Evolutionary conservation across 768 basidiomycete species (phyloP).

Genomic region (Boletus huronensis): DNA sequence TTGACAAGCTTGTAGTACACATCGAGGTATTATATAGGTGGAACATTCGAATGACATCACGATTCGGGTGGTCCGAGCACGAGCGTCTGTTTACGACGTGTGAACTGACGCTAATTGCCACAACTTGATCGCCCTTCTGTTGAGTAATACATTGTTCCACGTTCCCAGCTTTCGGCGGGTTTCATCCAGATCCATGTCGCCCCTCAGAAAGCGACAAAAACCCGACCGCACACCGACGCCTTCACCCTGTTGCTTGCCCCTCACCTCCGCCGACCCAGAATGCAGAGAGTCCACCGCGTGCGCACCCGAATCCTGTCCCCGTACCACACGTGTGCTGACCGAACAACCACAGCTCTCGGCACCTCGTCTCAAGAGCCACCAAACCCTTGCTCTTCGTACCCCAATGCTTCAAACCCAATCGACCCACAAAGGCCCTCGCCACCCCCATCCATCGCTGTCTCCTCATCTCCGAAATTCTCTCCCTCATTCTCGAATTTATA

Average conservation of each 20-base stretch:
- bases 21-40: background rate
- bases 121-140: too few relatives aligned
- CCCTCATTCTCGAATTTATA: conserved; percentile 21
- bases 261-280: background rate
- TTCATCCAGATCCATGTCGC: background rate
- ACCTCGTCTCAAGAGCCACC: background rate
- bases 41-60: background rate
- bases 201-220: background rate
- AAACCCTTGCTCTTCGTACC: background rate
- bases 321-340: background rate
- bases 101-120: background rate
- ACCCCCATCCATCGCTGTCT: conserved; percentile 20
- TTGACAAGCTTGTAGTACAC: background rate
- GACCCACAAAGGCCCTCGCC: background rate
- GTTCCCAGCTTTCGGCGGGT: too few relatives aligned
- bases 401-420: background rate
- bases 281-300: conserved; percentile 1
- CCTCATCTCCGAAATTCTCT: conserved; percentile 21
- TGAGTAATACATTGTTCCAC: background rate
- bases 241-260: background rate
- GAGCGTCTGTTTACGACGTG: background rate
- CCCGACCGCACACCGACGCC: background rate
- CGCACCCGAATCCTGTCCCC: background rate
- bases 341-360: background rate
- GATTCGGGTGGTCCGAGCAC: background rate